phyloP scores from a whole-genome alignment of 2,329 filamentous ascomycete species.

The Hypomyces perniciosus region DNA sequence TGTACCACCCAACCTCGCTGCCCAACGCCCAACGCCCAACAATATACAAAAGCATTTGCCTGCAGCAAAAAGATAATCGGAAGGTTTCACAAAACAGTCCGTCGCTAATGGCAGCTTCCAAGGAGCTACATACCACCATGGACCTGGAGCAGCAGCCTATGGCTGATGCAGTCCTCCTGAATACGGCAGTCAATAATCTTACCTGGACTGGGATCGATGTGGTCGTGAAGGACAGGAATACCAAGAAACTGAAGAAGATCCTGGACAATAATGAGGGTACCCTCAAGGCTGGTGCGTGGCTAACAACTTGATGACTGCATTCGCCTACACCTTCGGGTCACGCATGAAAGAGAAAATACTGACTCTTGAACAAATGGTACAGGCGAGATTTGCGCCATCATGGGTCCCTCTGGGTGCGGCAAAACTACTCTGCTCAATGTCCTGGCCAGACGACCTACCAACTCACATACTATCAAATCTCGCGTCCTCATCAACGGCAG shows the following conservation, averaged over 20 bases:
- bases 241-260: slow-evolving; percentile 57
- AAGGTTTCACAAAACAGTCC: too few relatives aligned
- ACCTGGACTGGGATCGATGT: slow-evolving; percentile 64
- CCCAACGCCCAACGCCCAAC: too few relatives aligned
- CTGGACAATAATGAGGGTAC: slow-evolving; percentile 58
- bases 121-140: too few relatives aligned
- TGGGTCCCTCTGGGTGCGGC: slow-evolving; percentile 69
- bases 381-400: slow-evolving; percentile 70
- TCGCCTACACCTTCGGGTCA: too few relatives aligned
- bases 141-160: slow-evolving; percentile 16
- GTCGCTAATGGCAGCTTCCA: too few relatives aligned
- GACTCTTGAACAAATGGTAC: too few relatives aligned
- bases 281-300: slow-evolving; percentile 51
- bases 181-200: slow-evolving; percentile 58
- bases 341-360: too few relatives aligned
- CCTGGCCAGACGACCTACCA: slow-evolving; percentile 52
- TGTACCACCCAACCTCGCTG: too few relatives aligned
- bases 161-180: slow-evolving; percentile 49
- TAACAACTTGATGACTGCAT: too few relatives aligned
- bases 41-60: too few relatives aligned
- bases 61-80: too few relatives aligned
- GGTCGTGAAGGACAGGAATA: slow-evolving; percentile 64
- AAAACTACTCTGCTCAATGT: slow-evolving; percentile 83
- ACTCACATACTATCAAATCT: slow-evolving; percentile 33
- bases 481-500: slow-evolving; percentile 57